Conservation (phyloP, 1,139 yeast genomes). For the Sugiyamaella paludigena region DNA sequence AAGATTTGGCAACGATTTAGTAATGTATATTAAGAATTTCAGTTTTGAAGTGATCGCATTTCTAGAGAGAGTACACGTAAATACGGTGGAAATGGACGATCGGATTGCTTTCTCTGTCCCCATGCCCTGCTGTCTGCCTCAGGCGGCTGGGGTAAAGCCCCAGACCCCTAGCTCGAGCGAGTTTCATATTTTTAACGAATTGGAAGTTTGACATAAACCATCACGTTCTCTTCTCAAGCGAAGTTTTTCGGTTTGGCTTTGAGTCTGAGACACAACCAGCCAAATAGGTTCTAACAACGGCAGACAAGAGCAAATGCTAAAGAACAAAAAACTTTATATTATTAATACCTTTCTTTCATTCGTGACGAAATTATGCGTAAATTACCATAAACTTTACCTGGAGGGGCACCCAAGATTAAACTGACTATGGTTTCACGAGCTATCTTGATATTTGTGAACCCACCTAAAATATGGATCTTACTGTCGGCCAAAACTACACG, state of each 20-base stretch:
- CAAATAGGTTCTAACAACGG: background rate
- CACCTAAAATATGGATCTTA: slow-evolving; percentile 94
- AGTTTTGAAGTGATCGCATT: too few relatives aligned
- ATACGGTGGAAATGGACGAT: too few relatives aligned
- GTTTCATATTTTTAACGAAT: too few relatives aligned
- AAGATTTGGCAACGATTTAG: background rate
- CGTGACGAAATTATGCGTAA: slow-evolving; percentile 95
- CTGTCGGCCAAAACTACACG: slow-evolving; percentile 96
- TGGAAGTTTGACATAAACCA: too few relatives aligned
- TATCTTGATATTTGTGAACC: slow-evolving; percentile 93
- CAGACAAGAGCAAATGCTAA: slow-evolving; percentile 1
- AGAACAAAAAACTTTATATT: slow-evolving; percentile 3
- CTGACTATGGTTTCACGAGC: slow-evolving; percentile 96
- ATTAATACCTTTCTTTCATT: slow-evolving; percentile 87
- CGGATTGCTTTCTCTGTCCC: too few relatives aligned
- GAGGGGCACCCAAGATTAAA: slow-evolving; percentile 94
- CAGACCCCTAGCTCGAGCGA: too few relatives aligned
- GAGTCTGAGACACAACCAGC: slow-evolving; percentile 1
- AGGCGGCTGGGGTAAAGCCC: too few relatives aligned
- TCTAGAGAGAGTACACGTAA: too few relatives aligned
- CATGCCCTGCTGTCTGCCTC: too few relatives aligned
- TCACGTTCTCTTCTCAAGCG: too few relatives aligned
- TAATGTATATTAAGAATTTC: background rate
- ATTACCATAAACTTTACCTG: slow-evolving; percentile 97
- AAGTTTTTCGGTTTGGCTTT: too few relatives aligned